These are phyloP conservation scores for Talaromyces sp. DNA, from an alignment of 2,329 filamentous ascomycete species.

Conservation along the genomic window DNA sequence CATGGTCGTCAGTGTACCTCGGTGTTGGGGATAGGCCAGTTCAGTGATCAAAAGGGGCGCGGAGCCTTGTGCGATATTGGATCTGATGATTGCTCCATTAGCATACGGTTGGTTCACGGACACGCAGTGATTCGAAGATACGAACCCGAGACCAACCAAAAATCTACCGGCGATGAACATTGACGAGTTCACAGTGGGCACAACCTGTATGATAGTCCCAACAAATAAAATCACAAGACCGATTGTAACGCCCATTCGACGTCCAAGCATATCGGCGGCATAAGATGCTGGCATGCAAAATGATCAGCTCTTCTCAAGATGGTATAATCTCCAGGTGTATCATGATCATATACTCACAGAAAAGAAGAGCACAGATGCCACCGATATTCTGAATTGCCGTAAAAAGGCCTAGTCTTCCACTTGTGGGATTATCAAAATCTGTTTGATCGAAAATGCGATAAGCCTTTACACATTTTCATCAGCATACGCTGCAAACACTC, in stretches of 20 bases:
- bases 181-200: background rate
- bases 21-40: conserved; percentile 22
- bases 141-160: background rate
- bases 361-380: background rate
- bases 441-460: background rate
- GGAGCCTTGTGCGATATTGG: conserved; percentile 4
- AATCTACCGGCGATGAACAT: background rate
- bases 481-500: background rate
- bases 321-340: background rate
- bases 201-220: background rate
- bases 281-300: background rate
- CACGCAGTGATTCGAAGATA: background rate
- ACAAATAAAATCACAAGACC: background rate
- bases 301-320: background rate
- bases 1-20: conserved; percentile 23
- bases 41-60: conserved; percentile 13
- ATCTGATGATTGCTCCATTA: background rate
- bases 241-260: background rate
- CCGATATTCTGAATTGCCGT: background rate
- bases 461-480: background rate
- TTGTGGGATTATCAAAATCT: background rate
- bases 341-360: background rate
- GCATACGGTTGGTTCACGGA: background rate
- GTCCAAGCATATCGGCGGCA: background rate
- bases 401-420: background rate